Evolutionary conservation across 2,329 filamentous ascomycete species (phyloP).

Genomic region (Xylaria sp.): DNA sequence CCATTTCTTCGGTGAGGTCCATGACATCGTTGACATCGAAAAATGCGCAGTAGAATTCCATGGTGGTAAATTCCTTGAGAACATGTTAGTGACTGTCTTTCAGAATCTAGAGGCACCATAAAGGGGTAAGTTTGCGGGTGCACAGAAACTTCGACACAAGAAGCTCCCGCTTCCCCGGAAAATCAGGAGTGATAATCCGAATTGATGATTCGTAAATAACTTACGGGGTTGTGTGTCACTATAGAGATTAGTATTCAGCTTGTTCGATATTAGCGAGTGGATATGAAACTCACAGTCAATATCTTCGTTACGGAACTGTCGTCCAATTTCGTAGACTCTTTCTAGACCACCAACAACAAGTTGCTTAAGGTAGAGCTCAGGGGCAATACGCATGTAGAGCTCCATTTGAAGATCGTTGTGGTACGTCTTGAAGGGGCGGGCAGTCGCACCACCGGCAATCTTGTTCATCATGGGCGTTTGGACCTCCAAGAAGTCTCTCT

Average conservation of each 20-base stretch:
- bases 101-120: background rate
- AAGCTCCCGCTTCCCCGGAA: background rate
- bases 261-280: background rate
- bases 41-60: constrained; percentile 96
- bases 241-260: background rate
- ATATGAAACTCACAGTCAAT: constrained; percentile 50
- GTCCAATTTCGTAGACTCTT: constrained; percentile 91
- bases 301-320: constrained; percentile 92
- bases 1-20: constrained; percentile 86
- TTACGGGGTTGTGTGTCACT: constrained; percentile 77
- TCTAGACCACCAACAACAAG: constrained; percentile 88
- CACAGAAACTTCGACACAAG: background rate
- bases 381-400: constrained; percentile 90
- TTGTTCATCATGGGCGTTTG: constrained; percentile 97
- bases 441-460: constrained; percentile 92
- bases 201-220: background rate
- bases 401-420: constrained; percentile 96
- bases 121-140: background rate
- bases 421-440: constrained; percentile 89
- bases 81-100: background rate
- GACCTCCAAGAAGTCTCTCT: constrained; percentile 74
- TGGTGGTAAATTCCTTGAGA: constrained; percentile 79
- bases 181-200: background rate
- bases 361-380: constrained; percentile 96
- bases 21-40: constrained; percentile 88